Evolutionary conservation across 768 basidiomycete genomes (phyloP).

Genomic region (Suillus placidus): DNA sequence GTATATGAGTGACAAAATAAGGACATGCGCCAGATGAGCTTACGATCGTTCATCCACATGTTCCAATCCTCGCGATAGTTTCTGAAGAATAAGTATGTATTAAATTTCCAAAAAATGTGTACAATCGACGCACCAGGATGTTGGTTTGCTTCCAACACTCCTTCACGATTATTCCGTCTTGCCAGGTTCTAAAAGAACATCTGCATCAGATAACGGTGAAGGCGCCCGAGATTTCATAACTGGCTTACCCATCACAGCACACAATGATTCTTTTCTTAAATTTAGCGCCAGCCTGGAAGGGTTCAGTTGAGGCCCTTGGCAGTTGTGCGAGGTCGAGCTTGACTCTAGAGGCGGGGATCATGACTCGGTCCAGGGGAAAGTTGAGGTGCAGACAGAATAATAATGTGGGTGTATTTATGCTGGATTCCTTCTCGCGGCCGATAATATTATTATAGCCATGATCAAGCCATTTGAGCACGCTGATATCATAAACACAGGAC

Average conservation of each 20-base stretch:
- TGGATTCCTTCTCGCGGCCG: conserved; percentile 4
- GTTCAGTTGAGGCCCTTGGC: conserved; percentile 4
- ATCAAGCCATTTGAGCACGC: neutral
- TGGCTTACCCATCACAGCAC: conserved; percentile 72
- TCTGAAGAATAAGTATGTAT: conserved; percentile 34
- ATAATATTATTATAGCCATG: neutral
- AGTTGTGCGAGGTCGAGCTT: conserved; percentile 8
- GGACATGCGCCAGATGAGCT: conserved; percentile 9
- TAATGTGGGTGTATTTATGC: conserved; percentile 28
- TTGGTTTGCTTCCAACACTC: conserved; percentile 57
- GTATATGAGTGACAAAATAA: neutral
- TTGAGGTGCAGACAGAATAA: conserved; percentile 4
- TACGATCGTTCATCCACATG: conserved; percentile 49
- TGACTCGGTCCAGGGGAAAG: conserved; percentile 1
- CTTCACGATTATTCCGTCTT: conserved; percentile 56
- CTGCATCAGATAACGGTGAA: conserved; percentile 1
- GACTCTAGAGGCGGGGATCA: conserved; percentile 13
- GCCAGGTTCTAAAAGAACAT: conserved; percentile 59
- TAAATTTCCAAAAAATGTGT: neutral
- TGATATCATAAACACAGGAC: conserved; percentile 5
- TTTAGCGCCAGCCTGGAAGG: conserved; percentile 10
- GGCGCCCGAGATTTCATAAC: neutral
- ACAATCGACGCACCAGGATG: conserved; percentile 45
- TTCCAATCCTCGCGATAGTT: conserved; percentile 54
- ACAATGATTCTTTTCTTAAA: conserved; percentile 64